phyloP scores from a whole-genome alignment of 768 basidiomycete genomes.

The Hydnum rufescens region DNA sequence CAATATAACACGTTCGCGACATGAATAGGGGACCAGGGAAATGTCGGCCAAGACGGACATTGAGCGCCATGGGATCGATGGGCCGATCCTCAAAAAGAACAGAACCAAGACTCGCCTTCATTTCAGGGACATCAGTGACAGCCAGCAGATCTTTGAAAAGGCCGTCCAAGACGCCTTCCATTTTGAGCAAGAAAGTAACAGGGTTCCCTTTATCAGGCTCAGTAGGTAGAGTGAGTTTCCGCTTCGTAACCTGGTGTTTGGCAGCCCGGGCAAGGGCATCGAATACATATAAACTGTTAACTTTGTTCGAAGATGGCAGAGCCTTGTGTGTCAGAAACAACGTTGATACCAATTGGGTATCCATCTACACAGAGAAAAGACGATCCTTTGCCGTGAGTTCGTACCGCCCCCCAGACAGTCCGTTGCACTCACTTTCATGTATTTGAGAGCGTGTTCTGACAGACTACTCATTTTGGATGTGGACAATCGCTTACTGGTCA shows the following conservation, averaged over 20 bases:
- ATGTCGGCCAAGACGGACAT: not conserved
- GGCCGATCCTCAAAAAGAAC: conserved; percentile 1
- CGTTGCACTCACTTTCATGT: conserved; percentile 41
- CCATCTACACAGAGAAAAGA: conserved; percentile 30
- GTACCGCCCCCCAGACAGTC: not conserved
- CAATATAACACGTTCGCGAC: conserved; percentile 1
- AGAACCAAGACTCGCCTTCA: conserved; percentile 55
- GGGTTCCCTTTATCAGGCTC: conserved; percentile 35
- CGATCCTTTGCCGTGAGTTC: not conserved
- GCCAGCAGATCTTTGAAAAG: conserved; percentile 70
- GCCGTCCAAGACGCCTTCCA: conserved; percentile 80
- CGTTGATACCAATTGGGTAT: conserved; percentile 71
- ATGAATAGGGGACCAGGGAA: conserved; percentile 4
- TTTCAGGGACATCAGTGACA: conserved; percentile 33
- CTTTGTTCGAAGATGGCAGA: conserved; percentile 44
- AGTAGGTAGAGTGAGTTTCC: conserved; percentile 30
- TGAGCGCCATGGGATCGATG: not conserved
- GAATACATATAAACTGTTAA: conserved; percentile 81
- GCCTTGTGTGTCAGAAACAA: conserved; percentile 81
- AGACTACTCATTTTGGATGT: conserved; percentile 66
- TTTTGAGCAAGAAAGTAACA: conserved; percentile 70
- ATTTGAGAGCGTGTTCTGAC: conserved; percentile 56
- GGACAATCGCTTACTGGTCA: conserved; percentile 66
- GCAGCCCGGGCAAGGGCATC: conserved; percentile 84
- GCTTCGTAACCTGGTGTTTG: conserved; percentile 44